A percentile compares a stretch with the other conserved stretches of the same genome.
phyloP scores from a whole-genome alignment of 495 filamentous ascomycete species.

The Lophium mytilinum region DNA sequence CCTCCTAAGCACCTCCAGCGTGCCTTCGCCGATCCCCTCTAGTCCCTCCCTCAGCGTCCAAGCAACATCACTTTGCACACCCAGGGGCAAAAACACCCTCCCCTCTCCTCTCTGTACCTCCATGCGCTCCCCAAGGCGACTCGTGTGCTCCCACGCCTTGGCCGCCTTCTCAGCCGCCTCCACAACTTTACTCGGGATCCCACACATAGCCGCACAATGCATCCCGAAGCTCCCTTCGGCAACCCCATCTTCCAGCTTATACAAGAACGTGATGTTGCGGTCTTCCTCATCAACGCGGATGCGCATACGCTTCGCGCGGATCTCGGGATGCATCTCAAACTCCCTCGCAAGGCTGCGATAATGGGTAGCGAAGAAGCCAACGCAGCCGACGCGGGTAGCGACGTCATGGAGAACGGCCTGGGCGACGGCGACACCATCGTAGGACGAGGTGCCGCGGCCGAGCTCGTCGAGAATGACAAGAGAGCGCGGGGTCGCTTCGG shows the following conservation, averaged over 20 bases:
- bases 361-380: slow-evolving; percentile 97
- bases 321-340: slow-evolving; percentile 81
- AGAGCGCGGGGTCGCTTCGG: slow-evolving; percentile 87
- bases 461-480: slow-evolving; percentile 98
- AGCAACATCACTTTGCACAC: slow-evolving; percentile 84
- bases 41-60: slow-evolving; percentile 58
- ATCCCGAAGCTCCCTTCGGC: slow-evolving; percentile 98
- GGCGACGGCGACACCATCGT: slow-evolving; percentile 93
- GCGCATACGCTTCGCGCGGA: slow-evolving; percentile 77
- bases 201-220: slow-evolving; percentile 98
- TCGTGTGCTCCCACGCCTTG: slow-evolving; percentile 91
- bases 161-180: slow-evolving; percentile 85
- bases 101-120: slow-evolving; percentile 65
- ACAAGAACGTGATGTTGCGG: slow-evolving; percentile 82
- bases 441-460: slow-evolving; percentile 85
- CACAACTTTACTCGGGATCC: slow-evolving; percentile 76
- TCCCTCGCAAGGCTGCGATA: slow-evolving; percentile 91
- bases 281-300: slow-evolving; percentile 87
- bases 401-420: slow-evolving; percentile 95
- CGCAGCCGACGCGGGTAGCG: slow-evolving; percentile 82
- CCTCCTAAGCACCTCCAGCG: slow-evolving; percentile 60
- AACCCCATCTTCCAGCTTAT: slow-evolving; percentile 89
- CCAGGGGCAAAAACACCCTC: slow-evolving; percentile 65
- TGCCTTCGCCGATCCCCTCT: slow-evolving; percentile 34
- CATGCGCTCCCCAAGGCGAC: slow-evolving; percentile 75